Conservation (phyloP, 2,329 filamentous ascomycete species). For the Pseudogymnoascus sp. region DNA sequence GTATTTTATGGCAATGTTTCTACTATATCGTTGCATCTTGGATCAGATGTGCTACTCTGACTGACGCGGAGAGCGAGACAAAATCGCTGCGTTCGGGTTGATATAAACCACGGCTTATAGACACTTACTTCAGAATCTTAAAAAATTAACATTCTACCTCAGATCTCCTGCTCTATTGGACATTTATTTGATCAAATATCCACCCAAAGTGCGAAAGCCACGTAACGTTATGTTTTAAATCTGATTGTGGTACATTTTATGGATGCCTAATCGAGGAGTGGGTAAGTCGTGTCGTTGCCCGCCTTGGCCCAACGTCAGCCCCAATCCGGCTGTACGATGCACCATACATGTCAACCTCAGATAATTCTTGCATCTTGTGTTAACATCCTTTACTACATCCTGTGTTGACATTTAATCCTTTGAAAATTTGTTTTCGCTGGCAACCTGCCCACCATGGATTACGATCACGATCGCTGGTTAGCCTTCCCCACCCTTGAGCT, state of each 20-base stretch:
- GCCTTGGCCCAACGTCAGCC: not conserved
- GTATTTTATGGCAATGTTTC: not conserved
- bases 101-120: not conserved
- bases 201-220: not conserved
- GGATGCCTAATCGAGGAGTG: not conserved
- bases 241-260: not conserved
- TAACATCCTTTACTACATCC: not conserved
- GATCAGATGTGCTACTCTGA: not conserved
- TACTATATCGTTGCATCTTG: not conserved
- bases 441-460: not conserved
- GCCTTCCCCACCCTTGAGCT: not conserved
- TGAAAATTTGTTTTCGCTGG: not conserved
- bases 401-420: not conserved
- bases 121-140: not conserved
- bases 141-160: not conserved
- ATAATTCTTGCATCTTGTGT: not conserved
- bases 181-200: not conserved
- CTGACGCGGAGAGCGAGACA: not conserved
- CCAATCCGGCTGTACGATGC: not conserved
- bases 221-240: not conserved
- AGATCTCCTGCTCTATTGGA: not conserved
- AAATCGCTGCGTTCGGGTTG: not conserved
- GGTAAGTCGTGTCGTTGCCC: not conserved
- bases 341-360: not conserved
- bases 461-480: not conserved